Evolutionary conservation across 352 stramenopile species (phyloP).

Genomic region (Phytophthora cactorum): DNA sequence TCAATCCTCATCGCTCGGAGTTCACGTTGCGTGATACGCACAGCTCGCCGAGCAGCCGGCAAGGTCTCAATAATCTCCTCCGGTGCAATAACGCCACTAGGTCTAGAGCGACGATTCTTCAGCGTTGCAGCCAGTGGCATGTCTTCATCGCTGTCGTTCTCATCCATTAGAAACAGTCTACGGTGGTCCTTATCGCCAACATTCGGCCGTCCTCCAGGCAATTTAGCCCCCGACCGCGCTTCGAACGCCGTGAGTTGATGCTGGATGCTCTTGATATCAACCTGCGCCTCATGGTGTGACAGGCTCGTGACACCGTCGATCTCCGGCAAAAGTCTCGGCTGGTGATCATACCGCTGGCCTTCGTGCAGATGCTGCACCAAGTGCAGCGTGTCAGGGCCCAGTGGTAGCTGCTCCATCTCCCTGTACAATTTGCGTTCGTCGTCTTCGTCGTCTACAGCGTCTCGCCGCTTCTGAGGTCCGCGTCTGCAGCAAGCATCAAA

Average conservation of each 20-base stretch:
- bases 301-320: conserved; percentile 65
- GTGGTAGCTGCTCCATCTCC: conserved; percentile 27
- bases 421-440: conserved; percentile 16
- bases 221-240: conserved; percentile 28
- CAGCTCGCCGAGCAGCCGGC: conserved; percentile 63
- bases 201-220: conserved; percentile 14
- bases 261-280: conserved; percentile 69
- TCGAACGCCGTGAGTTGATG: conserved; percentile 58
- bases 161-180: conserved; percentile 30
- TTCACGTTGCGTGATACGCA: conserved; percentile 80
- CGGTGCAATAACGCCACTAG: conserved; percentile 59
- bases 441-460: conserved; percentile 36
- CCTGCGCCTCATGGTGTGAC: conserved; percentile 50
- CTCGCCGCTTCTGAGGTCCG: conserved; percentile 58
- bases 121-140: conserved; percentile 28
- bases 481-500: conserved; percentile 36
- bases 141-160: conserved; percentile 41
- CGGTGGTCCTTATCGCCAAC: conserved; percentile 35
- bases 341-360: conserved; percentile 51
- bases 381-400: conserved; percentile 38
- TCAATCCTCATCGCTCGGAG: conserved; percentile 71
- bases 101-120: conserved; percentile 48
- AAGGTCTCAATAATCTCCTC: conserved; percentile 82
- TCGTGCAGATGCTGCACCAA: conserved; percentile 43
- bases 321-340: conserved; percentile 57